A percentile compares a stretch with the other conserved stretches of the same genome.
Conservation (phyloP, 2,329 filamentous ascomycete genomes). For the Cercospora brassicicola region DNA sequence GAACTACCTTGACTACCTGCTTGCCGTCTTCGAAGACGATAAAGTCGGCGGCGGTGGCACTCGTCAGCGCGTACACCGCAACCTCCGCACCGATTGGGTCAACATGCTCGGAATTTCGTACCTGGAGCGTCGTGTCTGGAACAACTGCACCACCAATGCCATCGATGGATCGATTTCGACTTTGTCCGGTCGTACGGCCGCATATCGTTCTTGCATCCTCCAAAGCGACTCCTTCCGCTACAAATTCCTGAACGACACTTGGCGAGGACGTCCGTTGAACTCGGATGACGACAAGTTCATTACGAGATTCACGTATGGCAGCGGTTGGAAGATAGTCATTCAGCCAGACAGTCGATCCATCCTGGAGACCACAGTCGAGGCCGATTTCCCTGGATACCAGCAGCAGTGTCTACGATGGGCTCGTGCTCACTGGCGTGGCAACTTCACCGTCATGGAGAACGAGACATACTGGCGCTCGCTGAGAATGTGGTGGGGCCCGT, state of each 20-base stretch:
- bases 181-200: constrained; percentile 58
- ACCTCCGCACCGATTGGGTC: constrained; percentile 36
- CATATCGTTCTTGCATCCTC: constrained; percentile 55
- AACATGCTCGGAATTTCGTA: constrained; percentile 62
- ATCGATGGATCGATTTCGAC: constrained; percentile 62
- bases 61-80: constrained; percentile 55
- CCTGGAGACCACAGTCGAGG: constrained; percentile 57
- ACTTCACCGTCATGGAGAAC: constrained; percentile 50
- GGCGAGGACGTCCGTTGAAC: constrained; percentile 53
- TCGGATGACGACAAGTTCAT: constrained; percentile 64
- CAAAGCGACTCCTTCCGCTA: constrained; percentile 46
- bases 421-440: constrained; percentile 60
- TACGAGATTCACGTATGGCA: constrained; percentile 55
- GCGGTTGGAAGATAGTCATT: constrained; percentile 56
- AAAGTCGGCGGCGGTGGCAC: constrained; percentile 58
- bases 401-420: constrained; percentile 59
- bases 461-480: constrained; percentile 37
- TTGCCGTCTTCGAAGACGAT: constrained; percentile 46
- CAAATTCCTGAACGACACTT: constrained; percentile 53
- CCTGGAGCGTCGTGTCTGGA: constrained; percentile 63
- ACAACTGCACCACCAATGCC: constrained; percentile 57
- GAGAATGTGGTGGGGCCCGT: constrained; percentile 54
- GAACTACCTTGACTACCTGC: constrained; percentile 35
- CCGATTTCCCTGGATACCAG: constrained; percentile 50
- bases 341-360: constrained; percentile 53